Percentiles rank a stretch among this genome's conserved stretches.
Evolutionary conservation across 2,329 filamentous ascomycete species (phyloP).

Genomic region (Apiospora rasikravindrae): DNA sequence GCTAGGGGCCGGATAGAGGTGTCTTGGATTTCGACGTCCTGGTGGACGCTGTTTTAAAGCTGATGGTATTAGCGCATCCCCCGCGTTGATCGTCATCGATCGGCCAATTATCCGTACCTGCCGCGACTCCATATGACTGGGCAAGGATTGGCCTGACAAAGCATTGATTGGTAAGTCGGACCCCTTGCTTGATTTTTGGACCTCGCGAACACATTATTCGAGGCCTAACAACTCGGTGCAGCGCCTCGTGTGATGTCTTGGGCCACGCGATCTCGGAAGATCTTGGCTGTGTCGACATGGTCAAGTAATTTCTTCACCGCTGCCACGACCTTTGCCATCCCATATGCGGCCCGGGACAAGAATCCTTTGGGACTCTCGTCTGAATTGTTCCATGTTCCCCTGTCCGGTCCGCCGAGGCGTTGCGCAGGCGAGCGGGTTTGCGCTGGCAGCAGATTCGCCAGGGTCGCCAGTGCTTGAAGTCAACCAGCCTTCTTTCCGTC

Average conservation of each 20-base stretch:
- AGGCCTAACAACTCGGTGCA: too few relatives aligned
- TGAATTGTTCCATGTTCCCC: conserved; percentile 19
- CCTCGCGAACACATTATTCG: not conserved
- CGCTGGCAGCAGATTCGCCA: not conserved
- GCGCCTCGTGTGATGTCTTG: not conserved
- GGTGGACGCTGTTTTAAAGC: not conserved
- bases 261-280: not conserved
- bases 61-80: not conserved
- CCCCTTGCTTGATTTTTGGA: not conserved
- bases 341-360: conserved; percentile 22
- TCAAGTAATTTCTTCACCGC: not conserved
- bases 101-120: not conserved
- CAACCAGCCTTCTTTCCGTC: conserved; percentile 17
- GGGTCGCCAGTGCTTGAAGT: not conserved
- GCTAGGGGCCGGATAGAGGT: not conserved
- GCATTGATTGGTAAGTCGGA: not conserved
- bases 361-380: not conserved
- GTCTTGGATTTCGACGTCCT: not conserved
- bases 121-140: not conserved
- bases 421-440: not conserved
- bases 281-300: not conserved
- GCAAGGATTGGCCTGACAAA: not conserved
- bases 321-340: conserved; percentile 15
- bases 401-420: not conserved
- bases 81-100: not conserved